These are phyloP conservation scores for Talaromyces atroroseus DNA, from an alignment of 2,329 filamentous ascomycete species.

Conservation along the genomic window DNA sequence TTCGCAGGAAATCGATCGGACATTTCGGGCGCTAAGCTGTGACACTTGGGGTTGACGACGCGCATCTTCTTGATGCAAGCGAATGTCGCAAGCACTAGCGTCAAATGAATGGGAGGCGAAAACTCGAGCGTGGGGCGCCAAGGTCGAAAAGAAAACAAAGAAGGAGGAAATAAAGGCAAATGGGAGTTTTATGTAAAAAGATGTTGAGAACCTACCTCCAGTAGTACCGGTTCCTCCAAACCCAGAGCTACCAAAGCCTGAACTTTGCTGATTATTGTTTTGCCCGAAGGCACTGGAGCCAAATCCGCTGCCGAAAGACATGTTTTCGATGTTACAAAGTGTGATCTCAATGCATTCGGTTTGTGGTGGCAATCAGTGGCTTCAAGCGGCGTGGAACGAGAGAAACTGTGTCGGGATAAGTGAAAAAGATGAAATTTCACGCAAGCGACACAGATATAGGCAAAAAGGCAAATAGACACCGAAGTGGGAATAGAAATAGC, in stretches of 20 bases:
- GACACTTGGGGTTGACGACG: not conserved
- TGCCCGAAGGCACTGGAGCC: slow-evolving; percentile 57
- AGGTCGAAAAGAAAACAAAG: slow-evolving; percentile 2
- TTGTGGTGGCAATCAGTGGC: slow-evolving; percentile 1
- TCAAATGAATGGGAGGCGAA: slow-evolving; percentile 13
- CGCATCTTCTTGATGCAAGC: not conserved
- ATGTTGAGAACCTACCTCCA: slow-evolving; percentile 31
- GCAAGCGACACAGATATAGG: not conserved
- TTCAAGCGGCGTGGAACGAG: not conserved
- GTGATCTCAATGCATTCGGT: slow-evolving; percentile 28
- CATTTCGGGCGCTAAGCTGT: slow-evolving; percentile 18
- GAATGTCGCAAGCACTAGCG: slow-evolving; percentile 26
- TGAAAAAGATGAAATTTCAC: not conserved
- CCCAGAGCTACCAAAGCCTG: slow-evolving; percentile 34
- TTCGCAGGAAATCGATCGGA: slow-evolving; percentile 26
- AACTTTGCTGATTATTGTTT: slow-evolving; percentile 46
- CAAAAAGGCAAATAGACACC: not conserved
- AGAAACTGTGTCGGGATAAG: not conserved
- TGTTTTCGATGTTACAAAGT: slow-evolving; percentile 25
- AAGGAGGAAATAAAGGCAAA: slow-evolving; percentile 1
- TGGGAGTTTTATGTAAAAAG: not conserved
- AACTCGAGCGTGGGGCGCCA: not conserved
- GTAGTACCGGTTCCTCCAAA: slow-evolving; percentile 28
- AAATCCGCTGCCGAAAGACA: slow-evolving; percentile 32
- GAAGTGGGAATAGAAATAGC: not conserved